Conservation (phyloP, 1,284 basidiomycete species). For the Leccinum fallax region DNA sequence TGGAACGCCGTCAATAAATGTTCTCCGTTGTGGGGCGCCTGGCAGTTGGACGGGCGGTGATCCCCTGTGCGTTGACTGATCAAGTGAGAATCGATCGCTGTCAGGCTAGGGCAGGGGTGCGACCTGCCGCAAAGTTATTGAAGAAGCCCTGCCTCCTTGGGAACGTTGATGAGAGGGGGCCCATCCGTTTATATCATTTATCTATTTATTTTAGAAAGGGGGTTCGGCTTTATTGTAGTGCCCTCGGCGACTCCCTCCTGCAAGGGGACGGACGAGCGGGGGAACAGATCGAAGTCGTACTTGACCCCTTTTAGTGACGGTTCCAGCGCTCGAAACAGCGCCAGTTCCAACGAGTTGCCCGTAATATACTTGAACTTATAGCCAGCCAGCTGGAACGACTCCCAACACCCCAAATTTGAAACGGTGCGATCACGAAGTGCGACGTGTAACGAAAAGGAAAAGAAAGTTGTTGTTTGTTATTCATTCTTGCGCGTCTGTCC, state of each 20-base stretch:
- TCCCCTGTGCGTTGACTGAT: not conserved
- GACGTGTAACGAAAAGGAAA: not conserved
- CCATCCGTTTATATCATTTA: not conserved
- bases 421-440: not conserved
- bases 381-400: not conserved
- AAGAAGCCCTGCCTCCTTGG: not conserved
- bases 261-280: not conserved
- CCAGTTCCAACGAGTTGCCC: no score
- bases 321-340: no score
- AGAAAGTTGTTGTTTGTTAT: not conserved
- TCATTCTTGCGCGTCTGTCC: not conserved
- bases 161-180: not conserved
- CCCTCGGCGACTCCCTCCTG: not conserved
- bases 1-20: not conserved
- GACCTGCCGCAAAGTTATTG: not conserved
- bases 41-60: not conserved
- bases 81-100: constrained; percentile 2
- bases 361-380: not conserved
- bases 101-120: not conserved
- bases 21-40: not conserved
- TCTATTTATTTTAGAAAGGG: not conserved
- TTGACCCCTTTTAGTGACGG: not conserved
- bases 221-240: not conserved
- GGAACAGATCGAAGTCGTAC: not conserved
- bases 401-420: not conserved